phyloP scores from a whole-genome alignment of 1,284 basidiomycete species.

The Boletellus deceptivus region DNA sequence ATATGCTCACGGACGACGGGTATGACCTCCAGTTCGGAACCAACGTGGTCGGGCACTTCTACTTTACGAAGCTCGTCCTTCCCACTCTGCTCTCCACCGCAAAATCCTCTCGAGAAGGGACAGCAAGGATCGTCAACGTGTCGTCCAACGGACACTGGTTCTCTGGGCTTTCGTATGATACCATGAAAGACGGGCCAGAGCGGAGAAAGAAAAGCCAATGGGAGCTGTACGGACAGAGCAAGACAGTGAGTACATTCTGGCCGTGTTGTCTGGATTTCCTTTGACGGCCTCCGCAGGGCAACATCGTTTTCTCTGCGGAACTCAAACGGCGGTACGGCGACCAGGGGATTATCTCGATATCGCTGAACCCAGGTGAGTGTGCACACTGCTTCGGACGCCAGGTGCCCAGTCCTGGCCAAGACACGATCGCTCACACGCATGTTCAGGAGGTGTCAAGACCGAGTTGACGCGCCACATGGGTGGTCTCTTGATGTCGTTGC shows the following conservation, averaged over 20 bases:
- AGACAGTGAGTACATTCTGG: background rate
- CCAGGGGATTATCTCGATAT: slow-evolving; percentile 36
- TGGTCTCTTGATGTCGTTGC: background rate
- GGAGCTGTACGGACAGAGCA: background rate
- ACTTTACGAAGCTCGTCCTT: slow-evolving; percentile 45
- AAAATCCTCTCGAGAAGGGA: slow-evolving; percentile 29
- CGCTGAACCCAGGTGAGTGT: slow-evolving; percentile 33
- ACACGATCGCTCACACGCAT: background rate
- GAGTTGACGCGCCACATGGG: slow-evolving; percentile 27
- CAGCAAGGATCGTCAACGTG: slow-evolving; percentile 44
- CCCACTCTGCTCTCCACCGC: slow-evolving; percentile 40
- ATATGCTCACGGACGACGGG: slow-evolving; percentile 50
- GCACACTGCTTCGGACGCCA: background rate
- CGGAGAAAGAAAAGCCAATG: background rate
- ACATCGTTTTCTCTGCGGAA: slow-evolving; percentile 35
- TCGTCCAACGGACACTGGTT: slow-evolving; percentile 34
- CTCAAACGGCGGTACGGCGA: slow-evolving; percentile 35
- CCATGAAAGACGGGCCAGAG: background rate
- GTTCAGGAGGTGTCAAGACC: slow-evolving; percentile 21
- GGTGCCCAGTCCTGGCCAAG: background rate
- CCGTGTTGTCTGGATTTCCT: too few species aligned
- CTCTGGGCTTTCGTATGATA: background rate
- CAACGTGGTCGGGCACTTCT: slow-evolving; percentile 44
- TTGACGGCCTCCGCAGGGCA: slow-evolving; percentile 23
- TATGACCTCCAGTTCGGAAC: slow-evolving; percentile 56